Evolutionary conservation across 2,329 filamentous ascomycete species (phyloP).

Genomic region (Neofusicoccum kwambonambiense): DNA sequence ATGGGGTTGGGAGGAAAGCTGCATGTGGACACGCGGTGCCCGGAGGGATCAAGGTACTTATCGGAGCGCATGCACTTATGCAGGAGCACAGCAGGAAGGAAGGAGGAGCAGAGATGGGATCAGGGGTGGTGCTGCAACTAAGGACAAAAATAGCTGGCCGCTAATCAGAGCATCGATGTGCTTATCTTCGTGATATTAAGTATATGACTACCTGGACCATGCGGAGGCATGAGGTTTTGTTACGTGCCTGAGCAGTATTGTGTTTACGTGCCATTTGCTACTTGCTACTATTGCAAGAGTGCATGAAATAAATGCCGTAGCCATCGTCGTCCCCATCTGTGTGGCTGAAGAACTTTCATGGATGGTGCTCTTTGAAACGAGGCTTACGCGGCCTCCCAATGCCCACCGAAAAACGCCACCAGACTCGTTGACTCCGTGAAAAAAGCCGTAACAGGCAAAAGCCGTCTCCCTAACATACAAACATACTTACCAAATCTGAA

Average conservation of each 20-base stretch:
- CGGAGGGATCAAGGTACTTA: no score
- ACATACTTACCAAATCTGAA: neutral
- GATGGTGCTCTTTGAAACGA: conserved; percentile 3
- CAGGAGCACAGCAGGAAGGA: neutral
- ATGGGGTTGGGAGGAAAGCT: no score
- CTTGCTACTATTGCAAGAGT: neutral
- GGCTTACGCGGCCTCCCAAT: conserved; percentile 7
- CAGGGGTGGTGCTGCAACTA: neutral
- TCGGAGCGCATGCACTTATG: neutral
- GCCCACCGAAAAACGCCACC: neutral
- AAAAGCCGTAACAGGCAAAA: neutral
- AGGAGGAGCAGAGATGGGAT: neutral
- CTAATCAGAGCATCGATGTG: neutral
- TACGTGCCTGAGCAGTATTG: neutral
- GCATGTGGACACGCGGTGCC: no score
- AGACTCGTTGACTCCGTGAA: conserved; percentile 6
- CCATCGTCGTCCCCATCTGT: neutral
- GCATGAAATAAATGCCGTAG: neutral
- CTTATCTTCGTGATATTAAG: neutral
- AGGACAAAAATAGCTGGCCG: neutral
- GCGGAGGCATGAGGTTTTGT: neutral
- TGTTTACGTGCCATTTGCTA: neutral
- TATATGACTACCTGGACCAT: neutral
- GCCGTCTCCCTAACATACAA: neutral
- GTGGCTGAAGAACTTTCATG: conserved; percentile 7